Base-by-base conservation (phyloP, 1,284 basidiomycete species). In the Irpex rosettiformis region DNA sequence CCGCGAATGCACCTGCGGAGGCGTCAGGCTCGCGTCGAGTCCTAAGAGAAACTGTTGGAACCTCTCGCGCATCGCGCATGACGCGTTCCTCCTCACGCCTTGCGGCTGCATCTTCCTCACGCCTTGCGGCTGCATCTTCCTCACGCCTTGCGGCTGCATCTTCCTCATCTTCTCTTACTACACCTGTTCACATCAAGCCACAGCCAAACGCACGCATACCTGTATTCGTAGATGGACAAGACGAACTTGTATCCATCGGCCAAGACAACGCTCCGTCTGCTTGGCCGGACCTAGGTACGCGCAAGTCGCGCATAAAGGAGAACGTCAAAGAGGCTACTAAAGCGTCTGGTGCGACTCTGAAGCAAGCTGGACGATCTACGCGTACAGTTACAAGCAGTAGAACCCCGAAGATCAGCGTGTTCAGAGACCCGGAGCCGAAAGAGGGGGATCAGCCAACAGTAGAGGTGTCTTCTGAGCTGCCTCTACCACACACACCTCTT, bases 221-320 rank as follows among this genome's bases (percentile, higher is more conserved):
- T 60, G 74, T 91, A 25, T 91, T 89, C 67, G 77, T 86, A n/a
- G 89, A 91, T 64, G 73, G 78, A 2, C 85, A 82, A 27, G 73
- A 77, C 10, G 76, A 65, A 29, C 62, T 65, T 24, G 61, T 61
- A n/a, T 59, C 61, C 2, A 79, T 21, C 18, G 33, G 25, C 30
- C 52, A 54, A 24, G 53, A 58, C 10, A 42, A 40, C 1, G 45
- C 52, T 0, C 29, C 53, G 3, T 54, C 81, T 57, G 73, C 80
- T 4, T 91, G 85, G 80, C 79, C 82, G 22, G 89, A 90, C 59
- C 70, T 91, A 1, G 89, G 88, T 18, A 85, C 88, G 60, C 86
- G 88, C 64, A 87, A 86, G 68, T 78, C 84, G 8, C 80, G 89
- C 54, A 75, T 89, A 60, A 91, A 91, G 65, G 89, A 91, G 74